Evolutionary conservation across 768 basidiomycete genomes (phyloP).

Genomic region (Suillus alpinus): DNA sequence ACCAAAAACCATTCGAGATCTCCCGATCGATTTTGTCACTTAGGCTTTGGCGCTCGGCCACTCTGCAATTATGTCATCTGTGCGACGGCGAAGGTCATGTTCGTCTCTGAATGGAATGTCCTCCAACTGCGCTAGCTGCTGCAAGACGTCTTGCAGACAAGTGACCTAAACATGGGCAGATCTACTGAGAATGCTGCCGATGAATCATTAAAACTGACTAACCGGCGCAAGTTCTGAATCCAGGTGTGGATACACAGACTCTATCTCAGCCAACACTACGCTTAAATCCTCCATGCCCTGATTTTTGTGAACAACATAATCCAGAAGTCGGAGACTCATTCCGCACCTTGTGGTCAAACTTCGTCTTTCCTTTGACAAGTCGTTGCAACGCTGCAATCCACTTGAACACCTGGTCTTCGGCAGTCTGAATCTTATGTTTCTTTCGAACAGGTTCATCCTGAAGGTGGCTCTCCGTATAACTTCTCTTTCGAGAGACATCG

Average conservation of each 20-base stretch:
- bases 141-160: slow-evolving; percentile 18
- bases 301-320: background rate
- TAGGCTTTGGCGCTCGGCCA: slow-evolving; percentile 8
- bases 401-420: slow-evolving; percentile 9
- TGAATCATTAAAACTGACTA: slow-evolving; percentile 3
- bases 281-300: slow-evolving; percentile 27
- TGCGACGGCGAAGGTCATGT: slow-evolving; percentile 24
- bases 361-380: slow-evolving; percentile 28
- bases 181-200: background rate
- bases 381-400: slow-evolving; percentile 28
- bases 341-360: slow-evolving; percentile 12
- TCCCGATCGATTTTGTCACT: background rate
- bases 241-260: slow-evolving; percentile 19
- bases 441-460: background rate
- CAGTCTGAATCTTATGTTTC: background rate
- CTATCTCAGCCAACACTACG: slow-evolving; percentile 28
- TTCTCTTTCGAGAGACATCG: background rate
- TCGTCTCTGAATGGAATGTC: slow-evolving; percentile 31
- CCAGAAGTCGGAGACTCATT: slow-evolving; percentile 2
- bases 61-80: slow-evolving; percentile 11
- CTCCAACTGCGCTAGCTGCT: slow-evolving; percentile 23
- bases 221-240: slow-evolving; percentile 13
- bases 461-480: background rate
- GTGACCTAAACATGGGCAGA: slow-evolving; percentile 10
- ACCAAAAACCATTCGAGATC: background rate